Base-by-base conservation (phyloP, 2,329 filamentous ascomycete genomes). In the Colletotrichum cereale region DNA sequence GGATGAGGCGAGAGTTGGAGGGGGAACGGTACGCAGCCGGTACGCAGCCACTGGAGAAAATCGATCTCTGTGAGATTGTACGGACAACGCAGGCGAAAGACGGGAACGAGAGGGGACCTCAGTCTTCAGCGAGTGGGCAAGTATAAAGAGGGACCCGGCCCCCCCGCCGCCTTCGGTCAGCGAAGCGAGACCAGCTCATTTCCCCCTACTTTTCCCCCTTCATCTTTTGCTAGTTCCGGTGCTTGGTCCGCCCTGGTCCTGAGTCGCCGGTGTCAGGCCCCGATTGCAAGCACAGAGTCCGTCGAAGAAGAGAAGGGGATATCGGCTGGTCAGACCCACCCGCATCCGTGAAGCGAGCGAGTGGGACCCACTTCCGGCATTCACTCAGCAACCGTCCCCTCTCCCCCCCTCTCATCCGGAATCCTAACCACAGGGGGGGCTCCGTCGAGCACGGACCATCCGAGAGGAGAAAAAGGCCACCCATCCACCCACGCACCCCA, bases 81-180 rank as follows among this genome's bases (percentile, higher is more conserved):
- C 65, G n/a, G 69, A 48, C 69, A 72, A 69, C 69, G 52, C 69
- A 72, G 60, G 69, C 69, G 69, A 69, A 55, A 48, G 63, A 42
- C 34, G 31, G 40, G 26, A 56, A 64, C 60, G 58, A 72, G 53
- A 31, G 70, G 44, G 24, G 61, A 62, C 60, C 62, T 47, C 61
- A 72, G 66, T 66, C 70, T 70, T 70, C 55, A 61, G 61, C 18
- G 21, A 56, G 61, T 48, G 48, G 21, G 57, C 66, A 71, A 70
- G 56, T 72, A 72, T 72, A 72, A 72, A 71, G 47, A 65, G 62
- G 66, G 61, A 56, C 48, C 36, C 58, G 65, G 65, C 5, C 58
- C 66, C 66, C 67, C 70, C 70, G 61, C 70, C 67, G 69, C 62
- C 69, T 48, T 68, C 69, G 69, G 69, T 21, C 69, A 72, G 65